phyloP scores from a whole-genome alignment of 768 basidiomycete genomes.

The Tephrocybe sp. region DNA sequence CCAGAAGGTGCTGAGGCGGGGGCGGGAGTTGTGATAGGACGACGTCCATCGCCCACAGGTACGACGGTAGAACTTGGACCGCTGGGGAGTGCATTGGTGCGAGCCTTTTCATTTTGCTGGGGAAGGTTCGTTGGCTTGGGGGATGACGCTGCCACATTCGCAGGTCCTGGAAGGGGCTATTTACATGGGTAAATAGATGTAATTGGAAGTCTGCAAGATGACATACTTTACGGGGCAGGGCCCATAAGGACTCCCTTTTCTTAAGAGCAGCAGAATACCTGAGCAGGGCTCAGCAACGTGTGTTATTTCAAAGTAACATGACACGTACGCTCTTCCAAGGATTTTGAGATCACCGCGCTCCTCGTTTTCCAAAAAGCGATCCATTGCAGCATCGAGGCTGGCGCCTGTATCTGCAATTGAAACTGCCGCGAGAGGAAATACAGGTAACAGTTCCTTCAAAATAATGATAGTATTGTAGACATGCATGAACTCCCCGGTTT shows the following conservation, averaged over 20 bases:
- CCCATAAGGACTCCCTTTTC: slow-evolving; percentile 65
- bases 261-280: slow-evolving; percentile 77
- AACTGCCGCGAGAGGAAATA: slow-evolving; percentile 75
- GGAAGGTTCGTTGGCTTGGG: slow-evolving; percentile 27
- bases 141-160: slow-evolving; percentile 20
- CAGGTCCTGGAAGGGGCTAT: slow-evolving; percentile 5
- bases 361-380: slow-evolving; percentile 69
- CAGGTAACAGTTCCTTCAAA: slow-evolving; percentile 84
- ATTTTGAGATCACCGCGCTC: slow-evolving; percentile 84
- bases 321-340: slow-evolving; percentile 67
- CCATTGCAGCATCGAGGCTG: slow-evolving; percentile 57
- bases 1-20: slow-evolving; percentile 46
- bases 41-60: slow-evolving; percentile 34
- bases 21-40: slow-evolving; percentile 30
- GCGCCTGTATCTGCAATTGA: slow-evolving; percentile 44
- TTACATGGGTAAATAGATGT: neutral
- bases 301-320: neutral
- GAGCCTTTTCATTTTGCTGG: slow-evolving; percentile 28
- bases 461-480: slow-evolving; percentile 97
- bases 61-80: slow-evolving; percentile 36
- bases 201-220: neutral
- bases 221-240: slow-evolving; percentile 32
- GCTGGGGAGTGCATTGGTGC: slow-evolving; percentile 33
- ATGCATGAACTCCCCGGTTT: slow-evolving; percentile 92
- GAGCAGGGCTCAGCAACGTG: neutral